Evolutionary conservation across 2,329 filamentous ascomycete genomes (phyloP).

Genomic region (Didymosphaeria variabile): DNA sequence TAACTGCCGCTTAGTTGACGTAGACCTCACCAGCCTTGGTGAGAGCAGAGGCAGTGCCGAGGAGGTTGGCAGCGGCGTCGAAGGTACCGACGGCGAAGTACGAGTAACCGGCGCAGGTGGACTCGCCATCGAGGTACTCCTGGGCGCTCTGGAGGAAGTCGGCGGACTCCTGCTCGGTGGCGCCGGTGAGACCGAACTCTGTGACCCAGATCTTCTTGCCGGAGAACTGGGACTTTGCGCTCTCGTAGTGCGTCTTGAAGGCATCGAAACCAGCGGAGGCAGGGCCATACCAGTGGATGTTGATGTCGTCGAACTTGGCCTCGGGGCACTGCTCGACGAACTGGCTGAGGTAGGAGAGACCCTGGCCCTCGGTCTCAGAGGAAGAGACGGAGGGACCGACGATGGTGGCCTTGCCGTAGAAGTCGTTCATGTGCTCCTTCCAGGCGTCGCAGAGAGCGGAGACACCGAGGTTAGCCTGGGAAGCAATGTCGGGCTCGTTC

Average conservation of each 20-base stretch:
- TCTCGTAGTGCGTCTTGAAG: conserved; percentile 52
- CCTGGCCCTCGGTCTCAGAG: conserved; percentile 29
- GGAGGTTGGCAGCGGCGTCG: conserved; percentile 14
- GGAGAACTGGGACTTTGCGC: conserved; percentile 35
- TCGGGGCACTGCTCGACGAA: conserved; percentile 46
- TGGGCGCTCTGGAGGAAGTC: conserved; percentile 47
- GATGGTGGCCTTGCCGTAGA: conserved; percentile 37
- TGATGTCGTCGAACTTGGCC: conserved; percentile 47
- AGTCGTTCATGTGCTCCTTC: conserved; percentile 45
- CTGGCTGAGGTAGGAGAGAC: conserved; percentile 42
- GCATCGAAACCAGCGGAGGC: conserved; percentile 39
- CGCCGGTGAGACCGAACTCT: conserved; percentile 50
- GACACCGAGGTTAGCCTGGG: conserved; percentile 46
- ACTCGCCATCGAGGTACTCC: conserved; percentile 43
- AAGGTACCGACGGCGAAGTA: conserved; percentile 49
- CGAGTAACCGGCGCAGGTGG: conserved; percentile 46
- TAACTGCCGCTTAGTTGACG: conserved; percentile 8
- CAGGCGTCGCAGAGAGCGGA: conserved; percentile 43
- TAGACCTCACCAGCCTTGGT: conserved; percentile 18
- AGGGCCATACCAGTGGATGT: conserved; percentile 53
- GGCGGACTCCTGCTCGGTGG: conserved; percentile 37
- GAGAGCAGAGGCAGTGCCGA: conserved; percentile 14
- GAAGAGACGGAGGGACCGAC: conserved; percentile 48
- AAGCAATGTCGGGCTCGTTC: conserved; percentile 49
- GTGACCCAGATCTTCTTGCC: conserved; percentile 49